These are phyloP conservation scores for Serpula lacrymans DNA, from an alignment of 768 basidiomycete genomes.

Conservation along the genomic window DNA sequence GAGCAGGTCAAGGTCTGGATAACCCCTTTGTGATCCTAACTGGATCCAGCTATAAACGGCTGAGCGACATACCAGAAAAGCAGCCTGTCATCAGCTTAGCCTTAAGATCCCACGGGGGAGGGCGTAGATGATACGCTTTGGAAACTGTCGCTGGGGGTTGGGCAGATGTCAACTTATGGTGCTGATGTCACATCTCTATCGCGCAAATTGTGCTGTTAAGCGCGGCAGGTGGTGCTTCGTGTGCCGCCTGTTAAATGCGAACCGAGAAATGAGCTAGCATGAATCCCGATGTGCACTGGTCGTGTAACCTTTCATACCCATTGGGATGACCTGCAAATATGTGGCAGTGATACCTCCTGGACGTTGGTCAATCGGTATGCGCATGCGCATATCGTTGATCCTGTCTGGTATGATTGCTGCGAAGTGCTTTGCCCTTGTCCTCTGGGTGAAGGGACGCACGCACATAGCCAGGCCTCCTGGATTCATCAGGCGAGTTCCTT, in stretches of 20 bases:
- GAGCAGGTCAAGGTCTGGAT: slow-evolving; percentile 81
- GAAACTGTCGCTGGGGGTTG: slow-evolving; percentile 54
- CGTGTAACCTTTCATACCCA: neutral
- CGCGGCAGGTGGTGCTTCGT: too few species aligned
- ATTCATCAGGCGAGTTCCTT: too few species aligned
- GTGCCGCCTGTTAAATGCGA: too few species aligned
- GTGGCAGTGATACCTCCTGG: too few species aligned
- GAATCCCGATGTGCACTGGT: neutral
- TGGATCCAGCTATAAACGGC: slow-evolving; percentile 50
- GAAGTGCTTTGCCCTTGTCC: too few species aligned
- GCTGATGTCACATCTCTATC: slow-evolving; percentile 1
- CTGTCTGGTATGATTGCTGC: too few species aligned
- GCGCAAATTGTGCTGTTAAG: too few species aligned
- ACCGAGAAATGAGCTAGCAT: neutral
- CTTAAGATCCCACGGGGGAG: slow-evolving; percentile 42
- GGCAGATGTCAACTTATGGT: slow-evolving; percentile 22
- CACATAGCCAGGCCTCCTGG: too few species aligned
- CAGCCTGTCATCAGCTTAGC: slow-evolving; percentile 26
- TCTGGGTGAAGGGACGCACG: too few species aligned
- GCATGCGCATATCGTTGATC: too few species aligned
- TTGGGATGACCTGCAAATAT: too few species aligned
- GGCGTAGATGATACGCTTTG: slow-evolving; percentile 35
- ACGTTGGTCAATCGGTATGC: neutral
- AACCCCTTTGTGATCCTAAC: slow-evolving; percentile 61
- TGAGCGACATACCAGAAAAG: slow-evolving; percentile 66